Percentiles rank a stretch among this genome's conserved stretches.
Evolutionary conservation across 129 eudicot species (phyloP).

Genomic region (Lonicera japonica): DNA sequence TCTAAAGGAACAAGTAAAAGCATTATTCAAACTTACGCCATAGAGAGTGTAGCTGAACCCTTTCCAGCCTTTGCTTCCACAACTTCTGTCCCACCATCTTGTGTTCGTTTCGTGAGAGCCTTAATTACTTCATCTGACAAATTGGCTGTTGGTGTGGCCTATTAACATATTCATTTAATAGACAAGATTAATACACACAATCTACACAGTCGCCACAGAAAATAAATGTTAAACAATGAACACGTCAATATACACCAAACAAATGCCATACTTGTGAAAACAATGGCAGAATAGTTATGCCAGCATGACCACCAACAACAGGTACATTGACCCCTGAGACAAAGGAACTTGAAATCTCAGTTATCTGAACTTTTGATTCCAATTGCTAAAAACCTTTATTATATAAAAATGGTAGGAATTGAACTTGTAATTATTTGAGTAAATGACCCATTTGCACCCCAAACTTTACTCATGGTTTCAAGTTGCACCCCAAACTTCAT

Average conservation of each 20-base stretch:
- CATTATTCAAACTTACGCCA: conserved; percentile 71
- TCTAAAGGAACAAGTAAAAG: not conserved
- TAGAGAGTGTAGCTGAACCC: conserved; percentile 99
- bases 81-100: conserved; percentile 99
- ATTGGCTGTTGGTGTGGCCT: conserved; percentile 89
- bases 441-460: too few species aligned
- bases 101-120: conserved; percentile 88
- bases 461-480: too few species aligned
- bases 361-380: too few species aligned
- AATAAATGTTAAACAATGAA: too few species aligned
- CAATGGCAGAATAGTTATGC: conserved; percentile 71
- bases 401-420: not conserved
- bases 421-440: too few species aligned
- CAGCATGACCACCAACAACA: conserved; percentile 96
- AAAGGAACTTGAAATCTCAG: not conserved
- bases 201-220: not conserved
- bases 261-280: conserved; percentile 60
- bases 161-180: conserved; percentile 4
- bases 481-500: too few species aligned
- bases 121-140: conserved; percentile 54
- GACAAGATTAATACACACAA: not conserved
- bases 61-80: conserved; percentile 99
- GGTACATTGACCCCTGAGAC: conserved; percentile 81
- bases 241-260: not conserved
- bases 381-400: too few species aligned